Evolutionary conservation across 202 grass and related monocot species (phyloP).

Genomic region (Thinopyrum obtusiflorum): DNA sequence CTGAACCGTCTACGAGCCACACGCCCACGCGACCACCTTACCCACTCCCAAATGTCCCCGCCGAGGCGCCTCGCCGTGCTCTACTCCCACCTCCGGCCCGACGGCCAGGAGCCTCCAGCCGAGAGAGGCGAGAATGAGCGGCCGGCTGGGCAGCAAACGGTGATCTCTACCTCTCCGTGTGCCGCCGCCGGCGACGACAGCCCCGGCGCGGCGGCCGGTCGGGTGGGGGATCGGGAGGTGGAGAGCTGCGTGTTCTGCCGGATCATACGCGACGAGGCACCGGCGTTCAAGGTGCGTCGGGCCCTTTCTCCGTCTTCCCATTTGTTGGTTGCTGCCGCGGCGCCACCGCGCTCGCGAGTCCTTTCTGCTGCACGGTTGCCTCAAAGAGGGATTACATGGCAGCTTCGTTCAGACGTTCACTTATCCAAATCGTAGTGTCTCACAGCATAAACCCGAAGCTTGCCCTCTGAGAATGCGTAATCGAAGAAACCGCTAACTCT

Average conservation of each 20-base stretch:
- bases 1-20: neutral
- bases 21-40: neutral
- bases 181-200: neutral
- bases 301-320: neutral
- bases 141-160: neutral
- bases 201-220: neutral
- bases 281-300: constrained; percentile 55
- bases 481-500: neutral
- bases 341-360: neutral
- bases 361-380: neutral
- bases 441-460: neutral
- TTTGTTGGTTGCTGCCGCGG: neutral
- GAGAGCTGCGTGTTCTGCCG: constrained; percentile 63
- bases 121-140: neutral
- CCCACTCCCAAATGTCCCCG: constrained; percentile 29
- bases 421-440: neutral
- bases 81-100: constrained; percentile 53
- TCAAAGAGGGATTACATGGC: neutral
- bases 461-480: neutral
- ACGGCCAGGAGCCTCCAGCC: neutral
- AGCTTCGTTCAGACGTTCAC: neutral
- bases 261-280: constrained; percentile 61
- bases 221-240: neutral
- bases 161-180: constrained; percentile 19
- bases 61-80: constrained; percentile 59